A percentile compares a stretch with the other conserved stretches of the same genome.
These are phyloP conservation scores for Aspergillus incahuasiensis DNA, from an alignment of 495 filamentous ascomycete species.

Conservation along the genomic window DNA sequence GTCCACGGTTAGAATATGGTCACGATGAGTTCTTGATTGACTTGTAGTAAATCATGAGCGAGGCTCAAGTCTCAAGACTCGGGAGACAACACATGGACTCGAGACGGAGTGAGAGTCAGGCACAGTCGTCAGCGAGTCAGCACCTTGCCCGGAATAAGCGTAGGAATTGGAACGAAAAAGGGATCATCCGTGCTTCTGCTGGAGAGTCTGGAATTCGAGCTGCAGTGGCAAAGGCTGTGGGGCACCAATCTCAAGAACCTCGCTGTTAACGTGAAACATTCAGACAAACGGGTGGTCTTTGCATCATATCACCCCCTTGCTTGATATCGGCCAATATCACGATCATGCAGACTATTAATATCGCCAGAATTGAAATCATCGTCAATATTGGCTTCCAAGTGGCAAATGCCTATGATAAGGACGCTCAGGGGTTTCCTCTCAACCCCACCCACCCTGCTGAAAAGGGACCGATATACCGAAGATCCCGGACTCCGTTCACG, in stretches of 20 bases:
- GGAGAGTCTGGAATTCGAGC: neutral
- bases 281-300: slow-evolving; percentile 8
- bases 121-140: neutral
- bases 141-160: neutral
- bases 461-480: slow-evolving; percentile 9
- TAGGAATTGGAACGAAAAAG: neutral
- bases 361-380: neutral
- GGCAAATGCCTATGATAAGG: neutral
- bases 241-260: neutral
- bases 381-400: neutral
- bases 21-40: too few species aligned
- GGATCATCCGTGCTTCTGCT: neutral
- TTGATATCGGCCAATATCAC: neutral
- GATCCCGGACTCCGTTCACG: slow-evolving; percentile 7
- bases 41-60: too few species aligned
- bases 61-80: too few species aligned
- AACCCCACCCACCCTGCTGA: slow-evolving; percentile 5
- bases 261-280: neutral
- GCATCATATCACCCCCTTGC: neutral
- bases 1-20: too few species aligned
- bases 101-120: too few species aligned
- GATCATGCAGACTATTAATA: neutral
- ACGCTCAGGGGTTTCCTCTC: slow-evolving; percentile 10
- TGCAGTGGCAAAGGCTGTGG: neutral
- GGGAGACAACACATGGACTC: too few species aligned